Evolutionary conservation across 495 filamentous ascomycete genomes (phyloP), one percentile per base, ranked within the genome.

Genomic region (Podospora didyma): DNA sequence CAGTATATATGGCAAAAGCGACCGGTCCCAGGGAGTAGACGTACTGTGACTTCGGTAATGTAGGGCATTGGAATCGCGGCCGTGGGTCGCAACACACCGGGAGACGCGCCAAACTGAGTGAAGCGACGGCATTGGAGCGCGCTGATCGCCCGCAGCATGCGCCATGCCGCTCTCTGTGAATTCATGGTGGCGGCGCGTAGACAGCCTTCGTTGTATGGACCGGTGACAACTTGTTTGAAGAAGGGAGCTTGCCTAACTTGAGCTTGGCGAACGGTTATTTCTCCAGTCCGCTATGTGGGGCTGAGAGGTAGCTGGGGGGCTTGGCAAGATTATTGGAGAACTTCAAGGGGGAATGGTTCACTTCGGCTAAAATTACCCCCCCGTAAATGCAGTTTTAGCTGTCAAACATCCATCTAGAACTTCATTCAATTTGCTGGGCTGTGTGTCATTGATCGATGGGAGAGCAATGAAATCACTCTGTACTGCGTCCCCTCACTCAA

Each of bases 11-110:
- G n/a, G 41, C 24, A 2, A 9, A 53, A 26, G 47, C 41, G 53
- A 46, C 20, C 16, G 24, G 34, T 35, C 44, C 48, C 51, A 2
- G 5, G 39, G n/a, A 17, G n/a, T 7, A 14, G 1, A 76, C 89
- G 62, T 86, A 94, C 90, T 61, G 92, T 83, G 31, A 87, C 88
- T 77, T 90, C 88, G 28, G 87, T 89, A 60, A 90, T 85, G 61
- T 85, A 88, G 4, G 86, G 86, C 59, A 89, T 85, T 23, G 86
- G 86, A 39, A 86, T 84, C 76, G 79, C 79, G 22, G 73, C 76
- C 61, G 70, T 76, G 52, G 83, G 79, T 51, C 56, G 63, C 24
- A 42, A 44, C 7, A 9, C 75, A 64, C 57, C 66, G 53, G 42
- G 62, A 39, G 39, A 58, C 53, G 57, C 62, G 28, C 55, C 57